Conservation (phyloP, 805 yeast genomes). For the Schizosaccharomyces osmophilus region DNA sequence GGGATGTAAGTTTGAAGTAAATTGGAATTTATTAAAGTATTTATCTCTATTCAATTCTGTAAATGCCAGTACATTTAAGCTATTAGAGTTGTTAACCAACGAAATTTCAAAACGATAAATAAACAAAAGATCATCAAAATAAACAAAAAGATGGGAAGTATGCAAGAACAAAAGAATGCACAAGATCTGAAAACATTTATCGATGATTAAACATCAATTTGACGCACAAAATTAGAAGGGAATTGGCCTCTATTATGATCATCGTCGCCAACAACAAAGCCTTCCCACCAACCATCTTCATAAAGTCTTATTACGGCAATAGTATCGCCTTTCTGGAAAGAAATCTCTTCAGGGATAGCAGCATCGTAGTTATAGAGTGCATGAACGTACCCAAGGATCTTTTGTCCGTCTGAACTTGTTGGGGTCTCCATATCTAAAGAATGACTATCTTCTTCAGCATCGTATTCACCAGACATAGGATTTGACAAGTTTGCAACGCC, state of each 20-base stretch:
- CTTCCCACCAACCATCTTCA: conserved; percentile 58
- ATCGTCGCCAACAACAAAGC: conserved; percentile 22
- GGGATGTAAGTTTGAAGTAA: no score
- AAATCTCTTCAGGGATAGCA: conserved; percentile 34
- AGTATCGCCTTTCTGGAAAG: conserved; percentile 33
- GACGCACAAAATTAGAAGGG: conserved; percentile 1
- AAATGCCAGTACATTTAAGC: no score
- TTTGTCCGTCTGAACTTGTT: conserved; percentile 23
- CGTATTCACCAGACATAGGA: no score
- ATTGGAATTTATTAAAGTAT: no score
- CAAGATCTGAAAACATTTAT: neutral
- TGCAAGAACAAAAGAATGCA: neutral
- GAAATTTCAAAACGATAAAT: no score
- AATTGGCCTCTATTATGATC: conserved; percentile 1
- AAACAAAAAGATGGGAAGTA: no score
- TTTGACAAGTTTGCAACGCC: no score
- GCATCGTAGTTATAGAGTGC: conserved; percentile 38
- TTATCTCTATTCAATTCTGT: no score
- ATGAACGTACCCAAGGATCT: conserved; percentile 26
- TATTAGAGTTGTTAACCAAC: no score
- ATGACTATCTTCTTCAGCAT: no score
- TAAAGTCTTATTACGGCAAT: conserved; percentile 31
- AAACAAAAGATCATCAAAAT: no score
- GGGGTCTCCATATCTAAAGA: neutral
- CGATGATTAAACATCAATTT: neutral